phyloP scores from a whole-genome alignment of 495 filamentous ascomycete species.

The Niebla homalea region DNA sequence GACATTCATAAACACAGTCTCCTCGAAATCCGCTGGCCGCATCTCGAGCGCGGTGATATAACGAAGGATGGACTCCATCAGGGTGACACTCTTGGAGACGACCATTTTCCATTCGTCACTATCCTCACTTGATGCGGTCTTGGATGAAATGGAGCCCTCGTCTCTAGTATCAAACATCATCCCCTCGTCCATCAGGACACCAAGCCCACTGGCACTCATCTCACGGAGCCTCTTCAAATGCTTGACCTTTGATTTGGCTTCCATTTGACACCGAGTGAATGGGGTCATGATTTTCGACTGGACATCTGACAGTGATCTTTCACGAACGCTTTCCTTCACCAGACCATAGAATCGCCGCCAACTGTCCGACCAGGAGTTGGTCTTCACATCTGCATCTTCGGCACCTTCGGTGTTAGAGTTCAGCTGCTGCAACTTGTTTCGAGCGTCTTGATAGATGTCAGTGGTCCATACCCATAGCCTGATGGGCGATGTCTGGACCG shows the following conservation, averaged over 20 bases:
- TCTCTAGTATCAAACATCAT: constrained; percentile 45
- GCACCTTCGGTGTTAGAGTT: constrained; percentile 8
- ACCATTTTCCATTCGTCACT: constrained; percentile 56
- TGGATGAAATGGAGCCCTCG: constrained; percentile 27
- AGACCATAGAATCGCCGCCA: constrained; percentile 72
- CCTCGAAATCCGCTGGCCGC: constrained; percentile 56
- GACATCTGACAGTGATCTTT: constrained; percentile 47
- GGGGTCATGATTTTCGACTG: constrained; percentile 50
- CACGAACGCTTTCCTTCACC: constrained; percentile 54
- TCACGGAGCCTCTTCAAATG: constrained; percentile 52
- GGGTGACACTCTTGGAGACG: constrained; percentile 54
- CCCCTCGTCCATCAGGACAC: constrained; percentile 72
- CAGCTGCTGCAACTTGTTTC: constrained; percentile 25
- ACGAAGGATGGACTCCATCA: constrained; percentile 69
- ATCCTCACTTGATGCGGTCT: constrained; percentile 24
- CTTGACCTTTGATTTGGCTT: constrained; percentile 57
- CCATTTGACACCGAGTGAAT: constrained; percentile 51
- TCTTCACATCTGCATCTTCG: constrained; percentile 5
- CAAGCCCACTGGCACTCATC: constrained; percentile 73
- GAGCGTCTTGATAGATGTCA: constrained; percentile 48
- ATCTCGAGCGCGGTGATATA: constrained; percentile 41
- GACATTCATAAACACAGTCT: constrained; percentile 50
- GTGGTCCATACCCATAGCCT: constrained; percentile 53
- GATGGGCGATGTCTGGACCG: constrained; percentile 66
- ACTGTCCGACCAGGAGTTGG: constrained; percentile 30